Base-by-base conservation (phyloP, 225 moss, liverwort and hornwort genomes). In the Pseudisothecium myosuroides region DNA sequence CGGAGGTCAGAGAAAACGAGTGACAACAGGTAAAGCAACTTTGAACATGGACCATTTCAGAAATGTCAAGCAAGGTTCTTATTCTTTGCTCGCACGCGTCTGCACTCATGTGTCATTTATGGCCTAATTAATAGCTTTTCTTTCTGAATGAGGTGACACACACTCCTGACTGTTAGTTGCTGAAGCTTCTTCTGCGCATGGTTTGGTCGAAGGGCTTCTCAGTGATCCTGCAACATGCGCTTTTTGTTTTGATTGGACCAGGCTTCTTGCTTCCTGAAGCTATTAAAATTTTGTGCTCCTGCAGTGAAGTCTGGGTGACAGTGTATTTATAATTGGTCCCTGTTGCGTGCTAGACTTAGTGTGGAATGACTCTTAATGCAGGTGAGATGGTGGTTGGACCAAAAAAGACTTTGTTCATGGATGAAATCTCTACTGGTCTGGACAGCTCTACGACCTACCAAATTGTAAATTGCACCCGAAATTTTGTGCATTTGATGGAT, bases 1-100 rank as follows among this genome's bases (percentile, higher is more conserved):
- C 19, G 98, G 98, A 85, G 98, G 98, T 37, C 98, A 98, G 89
- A 93, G 88, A 86, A 98, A 98, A 90, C 95, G 98, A 85, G 98
- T 98, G 47, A 98, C 97, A 61, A 88, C 95, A 84, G 96, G 96
- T 96, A 87, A 61, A 87, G n/a, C 4, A 72, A 66, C 37, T 37
- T 17, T 65, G 39, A 75, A 37, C 66, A 78, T 83, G 45, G 16
- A 26, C 31, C n/a, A n/a, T 83, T 52, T 83, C 64, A 54, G 83
- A 47, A 90, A 47, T 87, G 55, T n/a, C 64, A 31, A 64, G 65
- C 72, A 87, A 72, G n/a, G 58, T 73, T 78, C 66, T 24, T 80
- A 15, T 21, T 71, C 29, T 47, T 56, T 86, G 31, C 59, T 80
- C 11, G 32, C 69, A 36, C 6, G 17, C 41, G 52, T 29, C 19